Evolutionary conservation across 1,284 basidiomycete species (phyloP).

Genomic region (Agaricales sp.): DNA sequence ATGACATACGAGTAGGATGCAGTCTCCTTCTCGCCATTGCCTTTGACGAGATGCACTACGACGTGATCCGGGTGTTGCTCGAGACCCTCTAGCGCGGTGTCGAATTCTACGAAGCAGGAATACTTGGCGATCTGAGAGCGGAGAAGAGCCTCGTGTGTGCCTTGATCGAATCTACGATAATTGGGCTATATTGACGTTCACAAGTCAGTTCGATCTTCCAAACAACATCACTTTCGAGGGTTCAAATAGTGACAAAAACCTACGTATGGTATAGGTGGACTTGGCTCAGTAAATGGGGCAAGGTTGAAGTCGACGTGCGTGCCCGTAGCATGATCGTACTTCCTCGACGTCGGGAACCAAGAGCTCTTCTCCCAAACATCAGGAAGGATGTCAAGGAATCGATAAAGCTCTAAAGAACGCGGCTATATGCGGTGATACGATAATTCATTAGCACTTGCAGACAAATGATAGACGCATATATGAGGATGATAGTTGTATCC

Average conservation of each 20-base stretch:
- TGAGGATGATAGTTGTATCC: too few relatives aligned
- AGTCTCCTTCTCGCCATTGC: background rate
- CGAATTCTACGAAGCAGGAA: background rate
- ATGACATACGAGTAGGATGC: background rate
- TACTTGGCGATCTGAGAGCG: background rate
- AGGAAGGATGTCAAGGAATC: background rate
- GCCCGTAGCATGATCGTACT: background rate
- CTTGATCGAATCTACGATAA: background rate
- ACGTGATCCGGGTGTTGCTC: background rate
- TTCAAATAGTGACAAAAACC: background rate
- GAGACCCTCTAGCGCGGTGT: background rate
- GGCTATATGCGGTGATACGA: too few relatives aligned
- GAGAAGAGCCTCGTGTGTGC: background rate
- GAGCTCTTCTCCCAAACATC: background rate
- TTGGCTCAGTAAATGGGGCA: background rate
- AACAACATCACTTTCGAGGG: background rate
- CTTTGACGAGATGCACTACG: background rate
- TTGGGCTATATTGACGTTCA: background rate
- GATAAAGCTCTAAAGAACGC: background rate
- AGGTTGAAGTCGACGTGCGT: background rate
- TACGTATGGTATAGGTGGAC: background rate
- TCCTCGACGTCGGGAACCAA: background rate
- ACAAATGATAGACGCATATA: too few relatives aligned
- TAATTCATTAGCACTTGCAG: too few relatives aligned
- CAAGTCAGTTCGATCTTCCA: background rate